phyloP scores from a whole-genome alignment of 768 basidiomycete genomes.

The Podaxis rugospora region DNA sequence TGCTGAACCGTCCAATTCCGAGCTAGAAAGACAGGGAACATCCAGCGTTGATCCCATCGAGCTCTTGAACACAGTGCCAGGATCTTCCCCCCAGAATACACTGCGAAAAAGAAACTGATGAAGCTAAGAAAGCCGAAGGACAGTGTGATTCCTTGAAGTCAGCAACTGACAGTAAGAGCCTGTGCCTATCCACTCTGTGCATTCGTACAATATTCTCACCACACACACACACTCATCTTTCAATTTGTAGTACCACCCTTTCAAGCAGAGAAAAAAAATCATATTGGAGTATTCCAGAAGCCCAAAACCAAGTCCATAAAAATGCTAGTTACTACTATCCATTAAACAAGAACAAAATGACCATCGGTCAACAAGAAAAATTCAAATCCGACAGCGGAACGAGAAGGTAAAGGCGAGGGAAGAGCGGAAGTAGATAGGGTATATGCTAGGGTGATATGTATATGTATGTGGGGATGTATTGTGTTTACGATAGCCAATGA shows the following conservation, averaged over 20 bases:
- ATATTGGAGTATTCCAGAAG: background rate
- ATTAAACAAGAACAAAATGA: background rate
- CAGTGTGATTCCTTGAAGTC: no score
- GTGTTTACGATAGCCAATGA: background rate
- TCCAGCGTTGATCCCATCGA: no score
- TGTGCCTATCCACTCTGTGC: no score
- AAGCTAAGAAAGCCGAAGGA: no score
- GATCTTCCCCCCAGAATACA: no score
- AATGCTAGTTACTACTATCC: background rate
- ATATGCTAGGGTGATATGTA: constrained; percentile 11
- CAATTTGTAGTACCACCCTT: background rate
- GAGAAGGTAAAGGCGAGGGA: background rate
- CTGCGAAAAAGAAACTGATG: no score
- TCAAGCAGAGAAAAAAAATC: background rate
- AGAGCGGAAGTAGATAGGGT: constrained; percentile 1
- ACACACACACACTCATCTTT: background rate
- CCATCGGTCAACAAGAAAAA: background rate
- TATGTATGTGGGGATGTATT: background rate
- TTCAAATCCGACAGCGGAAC: background rate
- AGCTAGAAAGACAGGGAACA: background rate
- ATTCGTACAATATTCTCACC: no score
- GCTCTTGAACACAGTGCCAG: no score
- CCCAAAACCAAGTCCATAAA: background rate
- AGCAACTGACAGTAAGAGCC: no score
- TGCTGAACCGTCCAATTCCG: background rate